A percentile compares a stretch with the other conserved stretches of the same genome.
phyloP scores from a whole-genome alignment of 2,329 filamentous ascomycete genomes.

The Colletotrichum noveboracense region DNA sequence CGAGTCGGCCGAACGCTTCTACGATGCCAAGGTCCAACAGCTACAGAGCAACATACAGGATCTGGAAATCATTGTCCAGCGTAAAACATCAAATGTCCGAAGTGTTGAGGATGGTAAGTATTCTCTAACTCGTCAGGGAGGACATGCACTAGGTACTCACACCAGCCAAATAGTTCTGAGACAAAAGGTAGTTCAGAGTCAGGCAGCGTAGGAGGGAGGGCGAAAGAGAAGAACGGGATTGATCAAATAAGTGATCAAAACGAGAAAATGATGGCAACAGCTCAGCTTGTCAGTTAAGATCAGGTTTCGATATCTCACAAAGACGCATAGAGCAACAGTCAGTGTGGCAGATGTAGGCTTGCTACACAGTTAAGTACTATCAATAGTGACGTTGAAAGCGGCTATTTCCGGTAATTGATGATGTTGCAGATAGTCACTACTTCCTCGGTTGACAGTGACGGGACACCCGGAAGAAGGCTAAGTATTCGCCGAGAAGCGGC shows the following conservation, averaged over 20 bases:
- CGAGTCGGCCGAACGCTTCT: conserved; percentile 60
- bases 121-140: background rate
- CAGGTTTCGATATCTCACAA: background rate
- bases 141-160: background rate
- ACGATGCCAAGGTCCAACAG: conserved; percentile 61
- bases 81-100: conserved; percentile 83
- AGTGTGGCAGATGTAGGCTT: background rate
- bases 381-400: background rate
- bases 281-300: background rate
- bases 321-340: background rate
- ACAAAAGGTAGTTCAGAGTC: conserved; percentile 46
- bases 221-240: background rate
- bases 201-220: background rate
- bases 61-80: conserved; percentile 61
- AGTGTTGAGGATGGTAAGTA: conserved; percentile 83
- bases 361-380: background rate
- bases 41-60: conserved; percentile 59
- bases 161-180: conserved; percentile 40
- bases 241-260: background rate
- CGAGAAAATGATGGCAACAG: background rate
- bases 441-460: background rate
- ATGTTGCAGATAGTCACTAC: background rate
- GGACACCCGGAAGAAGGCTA: background rate
- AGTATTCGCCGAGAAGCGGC: background rate
- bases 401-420: background rate